Percentiles rank a stretch among this genome's conserved stretches.
Evolutionary conservation across 2,329 filamentous ascomycete species (phyloP).

Genomic region (Pseudogymnoascus sp.): DNA sequence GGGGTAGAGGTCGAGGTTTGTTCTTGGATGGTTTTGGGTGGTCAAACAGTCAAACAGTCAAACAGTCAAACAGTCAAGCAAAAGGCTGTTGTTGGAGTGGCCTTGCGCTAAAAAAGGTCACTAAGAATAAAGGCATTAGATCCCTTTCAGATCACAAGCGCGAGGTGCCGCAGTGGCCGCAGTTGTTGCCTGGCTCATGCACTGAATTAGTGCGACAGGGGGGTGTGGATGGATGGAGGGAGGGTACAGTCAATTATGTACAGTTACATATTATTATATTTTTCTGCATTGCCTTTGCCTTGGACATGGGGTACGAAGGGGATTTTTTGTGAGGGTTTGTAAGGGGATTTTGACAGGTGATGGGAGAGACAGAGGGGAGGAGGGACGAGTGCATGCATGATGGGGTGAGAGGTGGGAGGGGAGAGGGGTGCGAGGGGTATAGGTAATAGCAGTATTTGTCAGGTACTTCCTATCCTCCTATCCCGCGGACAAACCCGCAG

Average conservation of each 20-base stretch:
- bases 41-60: background rate
- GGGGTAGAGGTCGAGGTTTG: background rate
- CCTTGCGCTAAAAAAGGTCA: background rate
- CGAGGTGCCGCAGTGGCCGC: background rate
- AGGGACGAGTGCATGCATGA: too few species aligned
- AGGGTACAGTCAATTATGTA: too few species aligned
- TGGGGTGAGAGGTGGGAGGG: too few species aligned
- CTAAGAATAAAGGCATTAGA: background rate
- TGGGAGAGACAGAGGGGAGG: too few species aligned
- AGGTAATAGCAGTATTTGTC: too few species aligned
- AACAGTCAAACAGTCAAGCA: background rate
- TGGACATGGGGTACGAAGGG: background rate
- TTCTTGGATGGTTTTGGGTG: background rate
- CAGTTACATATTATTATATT: background rate
- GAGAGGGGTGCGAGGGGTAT: too few species aligned
- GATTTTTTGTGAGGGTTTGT: background rate
- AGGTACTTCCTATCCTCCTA: too few species aligned
- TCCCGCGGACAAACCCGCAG: too few species aligned
- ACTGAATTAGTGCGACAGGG: background rate
- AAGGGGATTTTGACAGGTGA: background rate
- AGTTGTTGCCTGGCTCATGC: background rate
- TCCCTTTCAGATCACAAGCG: background rate
- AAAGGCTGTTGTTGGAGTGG: background rate
- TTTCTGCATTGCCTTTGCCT: background rate
- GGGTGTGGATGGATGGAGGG: too few species aligned